Evolutionary conservation across 306 rosid species (phyloP).

Genomic region (Clitoria ternatea): DNA sequence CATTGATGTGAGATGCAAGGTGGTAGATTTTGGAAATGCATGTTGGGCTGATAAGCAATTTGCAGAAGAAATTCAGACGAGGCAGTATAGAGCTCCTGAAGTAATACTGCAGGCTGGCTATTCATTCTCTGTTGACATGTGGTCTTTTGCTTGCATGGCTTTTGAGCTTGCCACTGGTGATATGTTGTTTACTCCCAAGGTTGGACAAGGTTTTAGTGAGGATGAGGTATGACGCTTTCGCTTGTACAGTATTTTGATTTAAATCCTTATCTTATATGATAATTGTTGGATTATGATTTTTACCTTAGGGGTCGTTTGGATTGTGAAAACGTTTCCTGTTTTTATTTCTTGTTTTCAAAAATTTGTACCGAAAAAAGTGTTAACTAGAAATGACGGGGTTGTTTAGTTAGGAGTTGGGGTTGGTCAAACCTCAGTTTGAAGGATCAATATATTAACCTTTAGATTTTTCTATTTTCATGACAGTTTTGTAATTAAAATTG

Average conservation of each 20-base stretch:
- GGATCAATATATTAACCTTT: too few relatives aligned
- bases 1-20: constrained; percentile 86
- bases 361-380: too few relatives aligned
- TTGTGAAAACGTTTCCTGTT: too few relatives aligned
- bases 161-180: constrained; percentile 97
- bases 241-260: constrained; percentile 9
- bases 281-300: background rate
- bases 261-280: constrained; percentile 13
- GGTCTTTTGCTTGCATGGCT: constrained; percentile 94
- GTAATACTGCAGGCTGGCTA: constrained; percentile 83
- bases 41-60: constrained; percentile 81
- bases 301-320: too few relatives aligned
- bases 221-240: constrained; percentile 69
- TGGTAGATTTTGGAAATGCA: constrained; percentile 95
- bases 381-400: too few relatives aligned
- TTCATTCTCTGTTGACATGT: constrained; percentile 85
- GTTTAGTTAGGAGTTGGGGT: too few relatives aligned
- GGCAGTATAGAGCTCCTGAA: constrained; percentile 99
- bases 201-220: constrained; percentile 86
- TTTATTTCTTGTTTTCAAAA: too few relatives aligned
- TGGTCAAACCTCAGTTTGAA: too few relatives aligned
- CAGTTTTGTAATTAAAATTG: too few relatives aligned
- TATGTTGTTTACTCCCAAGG: constrained; percentile 83
- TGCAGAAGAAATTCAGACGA: constrained; percentile 81
- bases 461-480: too few relatives aligned